Percentiles rank a stretch among this genome's conserved stretches.
Evolutionary conservation across 2,329 filamentous ascomycete genomes (phyloP).

Genomic region (Fusarium sterilihyphosum): DNA sequence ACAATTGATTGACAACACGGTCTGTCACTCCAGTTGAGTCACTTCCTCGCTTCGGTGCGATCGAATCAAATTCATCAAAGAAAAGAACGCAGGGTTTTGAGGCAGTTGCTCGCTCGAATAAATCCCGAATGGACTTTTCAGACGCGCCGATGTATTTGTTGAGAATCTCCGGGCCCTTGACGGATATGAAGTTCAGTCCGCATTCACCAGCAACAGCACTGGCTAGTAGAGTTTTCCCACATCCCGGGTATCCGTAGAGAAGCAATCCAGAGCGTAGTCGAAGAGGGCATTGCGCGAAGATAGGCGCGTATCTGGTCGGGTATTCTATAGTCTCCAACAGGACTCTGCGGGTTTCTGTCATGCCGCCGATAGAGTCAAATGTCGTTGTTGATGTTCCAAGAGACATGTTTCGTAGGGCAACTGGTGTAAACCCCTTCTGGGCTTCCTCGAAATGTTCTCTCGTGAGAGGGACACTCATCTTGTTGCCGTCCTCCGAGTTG

Average conservation of each 20-base stretch:
- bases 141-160: constrained; percentile 99
- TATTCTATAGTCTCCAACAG: constrained; percentile 95
- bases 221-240: constrained; percentile 94
- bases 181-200: constrained; percentile 96
- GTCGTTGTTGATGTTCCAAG: constrained; percentile 92
- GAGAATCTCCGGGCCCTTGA: constrained; percentile 96
- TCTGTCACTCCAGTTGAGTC: constrained; percentile 98
- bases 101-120: constrained; percentile 92
- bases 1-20: constrained; percentile 94
- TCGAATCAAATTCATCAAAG: constrained; percentile 98
- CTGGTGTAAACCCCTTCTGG: constrained; percentile 93
- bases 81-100: constrained; percentile 94
- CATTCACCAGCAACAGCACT: constrained; percentile 97
- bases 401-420: constrained; percentile 92
- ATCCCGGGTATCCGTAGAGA: constrained; percentile 94
- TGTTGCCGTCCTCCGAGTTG: background rate
- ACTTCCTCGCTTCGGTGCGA: constrained; percentile 95
- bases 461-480: background rate
- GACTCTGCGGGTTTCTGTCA: constrained; percentile 84
- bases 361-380: constrained; percentile 90
- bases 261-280: constrained; percentile 93
- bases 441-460: constrained; percentile 77
- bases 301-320: constrained; percentile 96
- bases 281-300: constrained; percentile 94
- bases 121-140: constrained; percentile 92